Conservation (phyloP, 1,139 yeast species). For the Candida sanyaensis region DNA sequence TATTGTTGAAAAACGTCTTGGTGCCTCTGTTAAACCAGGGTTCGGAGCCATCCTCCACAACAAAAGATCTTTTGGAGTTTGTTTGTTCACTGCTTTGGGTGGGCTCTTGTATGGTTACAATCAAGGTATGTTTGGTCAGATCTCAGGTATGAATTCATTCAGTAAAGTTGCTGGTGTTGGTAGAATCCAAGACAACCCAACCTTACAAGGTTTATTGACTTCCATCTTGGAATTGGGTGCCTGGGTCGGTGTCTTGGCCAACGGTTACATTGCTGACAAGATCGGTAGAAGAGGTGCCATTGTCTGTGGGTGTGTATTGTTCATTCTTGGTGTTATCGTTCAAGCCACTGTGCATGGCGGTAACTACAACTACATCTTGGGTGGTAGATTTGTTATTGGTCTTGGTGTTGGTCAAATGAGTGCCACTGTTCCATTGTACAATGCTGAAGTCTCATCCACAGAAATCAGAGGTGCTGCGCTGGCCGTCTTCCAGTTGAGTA, state of each 20-base stretch:
- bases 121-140: conserved; percentile 74
- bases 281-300: conserved; percentile 37
- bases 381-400: conserved; percentile 27
- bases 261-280: conserved; percentile 24
- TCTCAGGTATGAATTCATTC: conserved; percentile 47
- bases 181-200: conserved; percentile 20
- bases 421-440: conserved; percentile 23
- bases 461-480: conserved; percentile 68
- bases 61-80: conserved; percentile 14
- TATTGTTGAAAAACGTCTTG: conserved; percentile 13
- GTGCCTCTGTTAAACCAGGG: conserved; percentile 10
- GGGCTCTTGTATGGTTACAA: conserved; percentile 63
- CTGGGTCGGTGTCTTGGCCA: conserved; percentile 23
- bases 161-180: conserved; percentile 19
- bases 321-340: conserved; percentile 35
- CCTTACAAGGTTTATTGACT: conserved; percentile 25
- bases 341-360: conserved; percentile 25
- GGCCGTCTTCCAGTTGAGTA: conserved; percentile 63
- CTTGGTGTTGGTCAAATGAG: conserved; percentile 25
- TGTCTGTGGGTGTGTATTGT: conserved; percentile 23
- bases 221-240: conserved; percentile 24
- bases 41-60: conserved; percentile 10
- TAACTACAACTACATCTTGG: conserved; percentile 20
- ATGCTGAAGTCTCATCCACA: conserved; percentile 34
- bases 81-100: conserved; percentile 22